Percentiles rank a stretch among this genome's conserved stretches.
Evolutionary conservation across 2,329 filamentous ascomycete species (phyloP).

Genomic region (Trichoderma hamatum): DNA sequence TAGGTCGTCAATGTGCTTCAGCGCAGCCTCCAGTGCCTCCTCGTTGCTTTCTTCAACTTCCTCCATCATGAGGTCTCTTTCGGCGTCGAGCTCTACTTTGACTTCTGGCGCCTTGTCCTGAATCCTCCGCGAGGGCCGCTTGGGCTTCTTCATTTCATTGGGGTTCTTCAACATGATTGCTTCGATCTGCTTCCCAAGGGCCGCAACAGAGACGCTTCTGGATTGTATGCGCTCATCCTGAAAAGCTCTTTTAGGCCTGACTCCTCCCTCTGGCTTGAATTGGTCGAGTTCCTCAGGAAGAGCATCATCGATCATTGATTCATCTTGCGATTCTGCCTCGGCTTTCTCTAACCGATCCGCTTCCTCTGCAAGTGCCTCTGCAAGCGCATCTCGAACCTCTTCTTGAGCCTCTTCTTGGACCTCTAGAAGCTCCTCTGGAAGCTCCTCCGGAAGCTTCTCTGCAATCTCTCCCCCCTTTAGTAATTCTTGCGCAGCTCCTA

Average conservation of each 20-base stretch:
- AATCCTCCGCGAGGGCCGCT: constrained; percentile 28
- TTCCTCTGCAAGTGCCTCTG: not conserved
- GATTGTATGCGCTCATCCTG: constrained; percentile 37
- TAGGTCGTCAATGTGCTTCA: constrained; percentile 53
- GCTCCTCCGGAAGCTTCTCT: not conserved
- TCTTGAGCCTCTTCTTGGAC: not conserved
- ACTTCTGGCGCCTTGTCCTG: constrained; percentile 29
- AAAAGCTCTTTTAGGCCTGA: constrained; percentile 18
- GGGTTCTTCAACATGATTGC: constrained; percentile 53
- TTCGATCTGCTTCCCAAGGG: constrained; percentile 44
- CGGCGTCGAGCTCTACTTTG: constrained; percentile 37
- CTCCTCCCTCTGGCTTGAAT: not conserved
- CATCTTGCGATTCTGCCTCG: not conserved
- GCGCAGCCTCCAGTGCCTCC: constrained; percentile 41
- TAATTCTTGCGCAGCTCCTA: not conserved
- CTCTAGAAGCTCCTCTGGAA: not conserved
- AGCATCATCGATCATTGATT: no score
- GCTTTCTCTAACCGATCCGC: not conserved
- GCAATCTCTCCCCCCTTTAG: not conserved
- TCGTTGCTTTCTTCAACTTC: constrained; percentile 35
- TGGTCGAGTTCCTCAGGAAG: not conserved
- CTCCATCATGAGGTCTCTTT: constrained; percentile 35
- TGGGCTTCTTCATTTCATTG: constrained; percentile 35
- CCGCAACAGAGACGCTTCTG: constrained; percentile 38
- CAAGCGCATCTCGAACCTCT: not conserved